These are phyloP conservation scores for Annona squamosa DNA, from an alignment of 164 flowering plant species.

Conservation along the genomic window DNA sequence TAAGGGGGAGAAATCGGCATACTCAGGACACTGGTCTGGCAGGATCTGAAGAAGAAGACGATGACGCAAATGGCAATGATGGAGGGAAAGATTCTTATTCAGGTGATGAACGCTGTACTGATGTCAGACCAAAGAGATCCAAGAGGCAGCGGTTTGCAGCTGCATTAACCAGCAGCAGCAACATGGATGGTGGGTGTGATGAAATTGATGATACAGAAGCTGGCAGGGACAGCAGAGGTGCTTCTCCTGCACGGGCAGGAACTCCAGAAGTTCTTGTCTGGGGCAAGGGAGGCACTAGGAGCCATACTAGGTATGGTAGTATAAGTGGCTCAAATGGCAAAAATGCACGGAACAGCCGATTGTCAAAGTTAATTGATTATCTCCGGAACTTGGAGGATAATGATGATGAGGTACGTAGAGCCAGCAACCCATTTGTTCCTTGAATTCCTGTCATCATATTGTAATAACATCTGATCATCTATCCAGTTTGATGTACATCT, in stretches of 20 bases:
- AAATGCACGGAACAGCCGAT: slow-evolving; percentile 37
- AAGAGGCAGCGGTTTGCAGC: slow-evolving; percentile 30
- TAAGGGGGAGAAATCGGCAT: slow-evolving; percentile 43
- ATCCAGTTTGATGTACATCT: slow-evolving; percentile 61
- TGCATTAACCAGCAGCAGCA: slow-evolving; percentile 37
- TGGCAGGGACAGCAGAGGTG: slow-evolving; percentile 37
- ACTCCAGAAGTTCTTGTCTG: slow-evolving; percentile 64
- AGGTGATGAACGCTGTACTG: slow-evolving; percentile 52
- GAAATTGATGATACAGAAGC: slow-evolving; percentile 53
- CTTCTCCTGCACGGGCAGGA: slow-evolving; percentile 48
- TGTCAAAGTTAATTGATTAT: slow-evolving; percentile 49
- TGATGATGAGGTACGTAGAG: slow-evolving; percentile 25
- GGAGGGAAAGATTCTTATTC: slow-evolving; percentile 71
- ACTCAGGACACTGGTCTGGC: slow-evolving; percentile 34
- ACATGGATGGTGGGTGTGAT: slow-evolving; percentile 33
- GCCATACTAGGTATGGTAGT: slow-evolving; percentile 60
- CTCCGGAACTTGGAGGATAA: slow-evolving; percentile 47
- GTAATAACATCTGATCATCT: slow-evolving; percentile 2
- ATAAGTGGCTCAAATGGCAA: slow-evolving; percentile 34
- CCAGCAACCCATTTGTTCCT: not conserved
- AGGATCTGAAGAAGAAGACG: slow-evolving; percentile 57
- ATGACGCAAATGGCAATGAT: slow-evolving; percentile 49
- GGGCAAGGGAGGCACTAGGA: slow-evolving; percentile 78
- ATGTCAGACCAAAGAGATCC: slow-evolving; percentile 50
- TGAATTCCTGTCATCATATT: not conserved